Evolutionary conservation across 169 alveolate species (phyloP), one percentile per base, ranked within the genome.

Genomic region (Plasmodium sp.): DNA sequence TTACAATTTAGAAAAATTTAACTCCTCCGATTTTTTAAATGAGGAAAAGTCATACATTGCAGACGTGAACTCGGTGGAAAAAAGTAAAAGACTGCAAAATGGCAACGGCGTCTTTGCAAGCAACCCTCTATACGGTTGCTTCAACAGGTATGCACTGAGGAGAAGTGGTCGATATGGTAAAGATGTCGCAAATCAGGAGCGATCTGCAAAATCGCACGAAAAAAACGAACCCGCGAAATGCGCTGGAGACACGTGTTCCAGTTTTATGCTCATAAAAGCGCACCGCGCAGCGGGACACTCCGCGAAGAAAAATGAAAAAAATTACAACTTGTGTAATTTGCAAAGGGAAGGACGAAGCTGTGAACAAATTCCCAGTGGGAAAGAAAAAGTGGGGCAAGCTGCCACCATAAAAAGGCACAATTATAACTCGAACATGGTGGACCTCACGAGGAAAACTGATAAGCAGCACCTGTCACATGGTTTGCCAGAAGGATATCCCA

Each of bases 41-140:
- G 74, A 88, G 43, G 75, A 88, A 77, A 58, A 88, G 41, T 41
- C 91, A 36, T 43, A 88, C 75, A 88, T 27, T 79, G 72, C 43
- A 43, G 90, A 80, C n/a, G 22, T 67, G 12, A 79, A 88, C 83
- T 88, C 90, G 27, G 36, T 31, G 36, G 72, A 41, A 27, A 41
- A 62, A 62, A 80, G 72, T 79, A 81, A 79, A 56, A n/a, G 74
- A 43, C 39, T 80, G 81, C 43, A 58, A 58, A 80, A 88, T 14
- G 34, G 27, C 58, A 79, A 88, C 56, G 74, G 41, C 39, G 16
- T 43, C 36, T 74, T 80, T 39, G 71, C 43, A 80, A 39, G 73
- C 48, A 88, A 74, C 51, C 75, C 81, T 14, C 67, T 88, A 58
- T 80, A 88, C 43, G 74, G 56, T 73, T 62, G 67, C 62, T 39